Evolutionary conservation across 208 protist genomes (phyloP).

Genomic region (Angomonas deanei): DNA sequence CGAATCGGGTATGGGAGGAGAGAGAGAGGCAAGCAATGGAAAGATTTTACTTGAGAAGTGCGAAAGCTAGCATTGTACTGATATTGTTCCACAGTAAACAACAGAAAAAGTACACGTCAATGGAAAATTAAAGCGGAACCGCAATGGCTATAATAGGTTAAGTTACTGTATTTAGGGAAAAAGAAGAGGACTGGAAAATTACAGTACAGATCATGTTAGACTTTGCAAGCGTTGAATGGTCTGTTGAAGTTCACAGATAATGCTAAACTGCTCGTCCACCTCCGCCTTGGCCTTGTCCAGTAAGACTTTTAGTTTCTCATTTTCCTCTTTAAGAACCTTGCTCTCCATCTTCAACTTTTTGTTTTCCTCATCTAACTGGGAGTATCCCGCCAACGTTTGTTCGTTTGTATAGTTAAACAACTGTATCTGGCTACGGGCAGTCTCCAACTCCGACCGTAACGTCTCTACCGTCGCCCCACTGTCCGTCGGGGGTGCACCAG

Average conservation of each 20-base stretch:
- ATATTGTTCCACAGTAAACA: no score
- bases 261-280: conserved; percentile 32
- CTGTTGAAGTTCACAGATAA: conserved; percentile 41
- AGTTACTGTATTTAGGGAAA: neutral
- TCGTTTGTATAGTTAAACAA: conserved; percentile 50
- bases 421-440: conserved; percentile 53
- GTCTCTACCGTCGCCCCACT: neutral
- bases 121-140: no score
- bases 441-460: conserved; percentile 18
- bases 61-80: no score
- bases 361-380: conserved; percentile 45
- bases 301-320: conserved; percentile 24
- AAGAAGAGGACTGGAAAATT: neutral
- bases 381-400: conserved; percentile 30
- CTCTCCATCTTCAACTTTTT: conserved; percentile 23
- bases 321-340: conserved; percentile 19
- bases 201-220: neutral
- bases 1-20: no score
- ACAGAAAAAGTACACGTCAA: no score
- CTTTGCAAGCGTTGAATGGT: conserved; percentile 9
- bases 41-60: no score
- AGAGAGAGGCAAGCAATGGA: no score
- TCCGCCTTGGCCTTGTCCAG: conserved; percentile 24
- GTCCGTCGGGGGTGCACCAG: neutral
- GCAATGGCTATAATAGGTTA: neutral